Percentiles rank a stretch among this genome's conserved stretches.
Conservation (phyloP, 257 asterid genomes). For the Nicotiana paniculata region DNA sequence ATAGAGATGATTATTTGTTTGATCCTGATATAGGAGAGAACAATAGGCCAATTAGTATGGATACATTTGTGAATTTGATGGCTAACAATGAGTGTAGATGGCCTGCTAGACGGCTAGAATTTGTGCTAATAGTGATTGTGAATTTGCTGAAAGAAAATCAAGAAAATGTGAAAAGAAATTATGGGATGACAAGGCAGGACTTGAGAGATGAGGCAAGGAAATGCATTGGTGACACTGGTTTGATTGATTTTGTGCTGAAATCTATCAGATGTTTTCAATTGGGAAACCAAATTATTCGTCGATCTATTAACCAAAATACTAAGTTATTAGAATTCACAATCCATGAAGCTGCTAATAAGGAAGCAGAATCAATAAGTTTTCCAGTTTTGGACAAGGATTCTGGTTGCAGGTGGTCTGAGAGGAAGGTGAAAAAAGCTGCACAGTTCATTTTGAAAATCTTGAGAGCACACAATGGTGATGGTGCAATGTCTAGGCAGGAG, state of each 20-base stretch:
- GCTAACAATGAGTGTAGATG: conserved; percentile 55
- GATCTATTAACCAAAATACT: conserved; percentile 38
- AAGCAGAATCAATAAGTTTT: conserved; percentile 8
- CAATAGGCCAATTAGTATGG: conserved; percentile 19
- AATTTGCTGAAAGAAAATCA: conserved; percentile 40
- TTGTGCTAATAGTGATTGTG: conserved; percentile 42
- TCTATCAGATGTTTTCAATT: conserved; percentile 51
- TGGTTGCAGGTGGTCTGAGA: conserved; percentile 26
- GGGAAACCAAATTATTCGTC: conserved; percentile 45
- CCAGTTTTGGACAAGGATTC: conserved; percentile 1
- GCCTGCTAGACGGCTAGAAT: conserved; percentile 54
- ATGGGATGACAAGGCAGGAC: conserved; percentile 53
- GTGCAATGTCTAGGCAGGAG: conserved; percentile 22
- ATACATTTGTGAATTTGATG: conserved; percentile 36
- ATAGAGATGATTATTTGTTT: neutral
- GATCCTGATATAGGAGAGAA: neutral
- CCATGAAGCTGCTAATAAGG: conserved; percentile 10
- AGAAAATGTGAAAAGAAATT: conserved; percentile 14
- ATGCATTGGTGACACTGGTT: conserved; percentile 75
- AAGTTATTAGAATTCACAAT: conserved; percentile 47
- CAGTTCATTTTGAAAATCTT: conserved; percentile 15
- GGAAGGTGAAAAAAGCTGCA: conserved; percentile 22
- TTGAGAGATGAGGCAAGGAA: conserved; percentile 57
- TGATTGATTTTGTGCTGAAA: conserved; percentile 80
- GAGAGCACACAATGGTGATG: conserved; percentile 8